Conservation (phyloP, 2,329 filamentous ascomycete genomes). For the Iodosphaeria phyllophila region DNA sequence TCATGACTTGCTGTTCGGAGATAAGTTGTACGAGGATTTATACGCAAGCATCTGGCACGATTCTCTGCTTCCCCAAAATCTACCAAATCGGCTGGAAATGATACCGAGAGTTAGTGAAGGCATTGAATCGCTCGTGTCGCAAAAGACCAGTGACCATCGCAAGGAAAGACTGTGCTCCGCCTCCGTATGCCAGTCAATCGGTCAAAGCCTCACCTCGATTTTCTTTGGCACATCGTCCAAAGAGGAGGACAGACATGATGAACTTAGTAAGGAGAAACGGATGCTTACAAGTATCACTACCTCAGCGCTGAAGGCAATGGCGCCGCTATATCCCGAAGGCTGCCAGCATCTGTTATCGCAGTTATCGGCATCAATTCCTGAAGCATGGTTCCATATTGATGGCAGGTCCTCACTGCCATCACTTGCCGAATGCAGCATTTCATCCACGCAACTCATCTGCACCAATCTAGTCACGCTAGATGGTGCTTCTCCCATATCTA, state of each 20-base stretch:
- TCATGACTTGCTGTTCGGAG: constrained; percentile 13
- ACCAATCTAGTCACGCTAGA: too few species aligned
- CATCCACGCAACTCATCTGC: too few species aligned
- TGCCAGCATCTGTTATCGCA: constrained; percentile 12
- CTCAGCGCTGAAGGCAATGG: constrained; percentile 8
- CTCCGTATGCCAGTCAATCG: constrained; percentile 9
- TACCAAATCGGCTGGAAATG: constrained; percentile 7
- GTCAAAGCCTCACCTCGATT: too few species aligned
- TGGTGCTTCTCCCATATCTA: constrained; percentile 13
- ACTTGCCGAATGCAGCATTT: constrained; percentile 27
- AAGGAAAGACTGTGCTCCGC: constrained; percentile 10
- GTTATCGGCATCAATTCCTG: constrained; percentile 9
- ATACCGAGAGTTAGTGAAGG: constrained; percentile 11
- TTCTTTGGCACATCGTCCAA: too few species aligned
- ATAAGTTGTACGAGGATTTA: constrained; percentile 10
- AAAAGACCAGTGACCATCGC: constrained; percentile 6
- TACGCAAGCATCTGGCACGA: constrained; percentile 11
- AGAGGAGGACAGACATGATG: too few species aligned
- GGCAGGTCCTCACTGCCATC: constrained; percentile 24
- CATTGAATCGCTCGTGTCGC: constrained; percentile 10
- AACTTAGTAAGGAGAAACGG: too few species aligned
- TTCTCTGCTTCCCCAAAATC: constrained; percentile 3
- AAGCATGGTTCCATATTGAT: too few species aligned
- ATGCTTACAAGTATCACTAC: too few species aligned
- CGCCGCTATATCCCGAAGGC: constrained; percentile 11